Percentiles rank a stretch among this genome's conserved stretches.
These are phyloP conservation scores for Apiotrichum montevideense DNA, from an alignment of 1,284 basidiomycete genomes.

Conservation along the genomic window DNA sequence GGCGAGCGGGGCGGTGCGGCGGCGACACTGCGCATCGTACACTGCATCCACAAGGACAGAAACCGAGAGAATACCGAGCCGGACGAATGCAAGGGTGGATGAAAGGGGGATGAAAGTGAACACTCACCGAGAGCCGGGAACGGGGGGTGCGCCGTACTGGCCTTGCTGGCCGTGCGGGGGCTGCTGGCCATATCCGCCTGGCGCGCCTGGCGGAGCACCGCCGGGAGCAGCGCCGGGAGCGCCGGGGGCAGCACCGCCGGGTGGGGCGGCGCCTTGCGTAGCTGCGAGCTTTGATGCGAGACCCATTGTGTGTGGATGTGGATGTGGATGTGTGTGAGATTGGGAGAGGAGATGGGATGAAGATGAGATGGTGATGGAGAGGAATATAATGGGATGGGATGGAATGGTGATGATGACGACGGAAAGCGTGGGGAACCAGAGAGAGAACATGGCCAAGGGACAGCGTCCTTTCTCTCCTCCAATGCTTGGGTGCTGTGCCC, in stretches of 20 bases:
- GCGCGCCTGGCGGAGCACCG: constrained; percentile 14
- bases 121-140: constrained; percentile 2
- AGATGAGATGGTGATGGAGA: too few relatives aligned
- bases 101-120: background rate
- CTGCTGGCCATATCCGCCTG: constrained; percentile 16
- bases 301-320: constrained; percentile 8
- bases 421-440: too few relatives aligned
- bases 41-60: too few relatives aligned
- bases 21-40: too few relatives aligned
- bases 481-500: too few relatives aligned
- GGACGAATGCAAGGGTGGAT: background rate
- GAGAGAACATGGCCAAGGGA: too few relatives aligned
- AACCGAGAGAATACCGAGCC: background rate
- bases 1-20: too few relatives aligned
- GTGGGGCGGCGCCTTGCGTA: constrained; percentile 4
- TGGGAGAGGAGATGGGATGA: too few relatives aligned
- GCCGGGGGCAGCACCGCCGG: constrained; percentile 11
- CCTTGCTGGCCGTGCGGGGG: constrained; percentile 3
- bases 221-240: too few relatives aligned
- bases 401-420: too few relatives aligned
- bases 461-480: too few relatives aligned
- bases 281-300: constrained; percentile 20
- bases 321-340: background rate
- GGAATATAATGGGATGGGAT: too few relatives aligned
- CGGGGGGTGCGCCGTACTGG: constrained; percentile 8